These are phyloP conservation scores for Canavalia ensiformis DNA, from an alignment of 306 rosid species.

Conservation along the genomic window DNA sequence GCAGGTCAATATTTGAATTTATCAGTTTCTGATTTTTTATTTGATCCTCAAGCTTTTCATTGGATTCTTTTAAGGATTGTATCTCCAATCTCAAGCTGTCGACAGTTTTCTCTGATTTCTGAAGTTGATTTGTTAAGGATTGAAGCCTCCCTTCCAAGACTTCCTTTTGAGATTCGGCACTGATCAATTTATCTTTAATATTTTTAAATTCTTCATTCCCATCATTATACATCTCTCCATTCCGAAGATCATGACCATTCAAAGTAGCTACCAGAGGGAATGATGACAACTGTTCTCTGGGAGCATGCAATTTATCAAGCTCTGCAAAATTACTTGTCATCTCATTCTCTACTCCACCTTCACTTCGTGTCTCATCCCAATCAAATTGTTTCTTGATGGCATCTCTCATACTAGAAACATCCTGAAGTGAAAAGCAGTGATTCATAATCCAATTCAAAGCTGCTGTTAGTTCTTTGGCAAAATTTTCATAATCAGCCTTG, in stretches of 20 bases:
- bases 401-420: slow-evolving; percentile 88
- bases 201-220: slow-evolving; percentile 55
- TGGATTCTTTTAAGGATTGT: slow-evolving; percentile 57
- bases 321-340: slow-evolving; percentile 53
- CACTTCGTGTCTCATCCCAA: slow-evolving; percentile 90
- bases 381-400: slow-evolving; percentile 82
- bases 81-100: slow-evolving; percentile 68
- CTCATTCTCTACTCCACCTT: slow-evolving; percentile 76
- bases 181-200: slow-evolving; percentile 54
- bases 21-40: slow-evolving; percentile 52
- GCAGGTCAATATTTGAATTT: slow-evolving; percentile 62
- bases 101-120: slow-evolving; percentile 64
- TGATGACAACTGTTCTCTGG: slow-evolving; percentile 45
- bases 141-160: slow-evolving; percentile 65
- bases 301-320: slow-evolving; percentile 52
- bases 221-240: slow-evolving; percentile 51
- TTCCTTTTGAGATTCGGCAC: slow-evolving; percentile 62
- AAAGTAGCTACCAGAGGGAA: slow-evolving; percentile 50
- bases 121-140: slow-evolving; percentile 61
- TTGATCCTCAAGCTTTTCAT: slow-evolving; percentile 59
- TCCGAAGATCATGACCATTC: slow-evolving; percentile 46
- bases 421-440: slow-evolving; percentile 93
- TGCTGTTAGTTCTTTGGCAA: slow-evolving; percentile 60
- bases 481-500: slow-evolving; percentile 60
- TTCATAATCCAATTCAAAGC: slow-evolving; percentile 92